Evolutionary conservation across 169 alveolate genomes (phyloP), one percentile per base, ranked within the genome.

Genomic region (Cryptosporidium sp.): DNA sequence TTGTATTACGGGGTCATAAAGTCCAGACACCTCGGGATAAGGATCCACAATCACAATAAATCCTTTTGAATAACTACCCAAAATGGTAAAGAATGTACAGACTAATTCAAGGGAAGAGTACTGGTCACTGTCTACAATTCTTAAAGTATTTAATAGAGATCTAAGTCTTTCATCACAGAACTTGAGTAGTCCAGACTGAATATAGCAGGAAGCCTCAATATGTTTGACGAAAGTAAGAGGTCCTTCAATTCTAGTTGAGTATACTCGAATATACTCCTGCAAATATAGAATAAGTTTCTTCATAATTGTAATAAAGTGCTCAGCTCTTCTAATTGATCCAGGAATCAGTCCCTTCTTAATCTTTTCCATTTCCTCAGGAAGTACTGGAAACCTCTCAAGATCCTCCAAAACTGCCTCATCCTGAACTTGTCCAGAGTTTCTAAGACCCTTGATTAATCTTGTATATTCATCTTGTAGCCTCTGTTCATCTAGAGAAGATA

Each of bases 11-110:
- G 99, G 99, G 58, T 97, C 99, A 87, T 97, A 95, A 21, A 96
- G 85, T 51, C 97, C 97, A 31, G 94, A 93, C 12, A 97, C 98
- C 69, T 97, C 98, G 1, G 99, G 99, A 73, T 96, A 97, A 8
- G 99, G 99, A 41, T 98, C 99, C 58, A 96, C 96, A 6, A 98
- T 96, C 7, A 98, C 96, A 51, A 97, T 95, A 86, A 98, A 98
- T 6, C 99, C 99, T 48, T 96, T 96, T 18, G 94, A 85, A 73
- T 98, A 97, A 0, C 98, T 96, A 26, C 98, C 98, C 29, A 98
- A 95, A 50, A 97, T 91, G 0, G 99, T 96, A 71, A 98, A 97
- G 85, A 98, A 97, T 85, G 97, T 97, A 16, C 97, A 96, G 14
- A 97, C 97, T n/a, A 84, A 69, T n/a, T 92, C 93, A 69, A 94